These are phyloP conservation scores for Zygoascus sp. DNA, from an alignment of 1,139 yeast species.

Conservation along the genomic window DNA sequence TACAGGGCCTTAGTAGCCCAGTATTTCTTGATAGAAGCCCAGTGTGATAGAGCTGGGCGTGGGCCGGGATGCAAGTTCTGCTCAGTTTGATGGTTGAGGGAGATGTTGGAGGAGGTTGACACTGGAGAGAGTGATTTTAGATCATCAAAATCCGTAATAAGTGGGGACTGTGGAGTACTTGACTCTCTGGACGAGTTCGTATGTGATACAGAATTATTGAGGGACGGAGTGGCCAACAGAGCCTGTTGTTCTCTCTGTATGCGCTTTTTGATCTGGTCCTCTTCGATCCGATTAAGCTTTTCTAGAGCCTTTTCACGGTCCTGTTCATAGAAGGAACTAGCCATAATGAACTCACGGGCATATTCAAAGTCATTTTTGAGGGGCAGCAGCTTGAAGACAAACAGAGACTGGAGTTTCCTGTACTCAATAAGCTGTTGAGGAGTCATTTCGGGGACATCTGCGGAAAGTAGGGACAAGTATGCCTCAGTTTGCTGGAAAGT, in stretches of 20 bases:
- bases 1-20: neutral
- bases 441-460: slow-evolving; percentile 11
- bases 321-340: slow-evolving; percentile 16
- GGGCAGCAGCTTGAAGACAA: slow-evolving; percentile 24
- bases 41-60: neutral
- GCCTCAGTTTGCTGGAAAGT: slow-evolving; percentile 18
- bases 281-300: slow-evolving; percentile 15
- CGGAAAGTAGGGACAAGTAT: slow-evolving; percentile 19
- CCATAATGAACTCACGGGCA: slow-evolving; percentile 23
- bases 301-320: slow-evolving; percentile 14
- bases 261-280: slow-evolving; percentile 3
- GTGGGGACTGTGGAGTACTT: slow-evolving; percentile 1
- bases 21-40: neutral
- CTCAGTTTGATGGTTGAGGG: neutral
- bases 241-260: slow-evolving; percentile 1
- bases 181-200: slow-evolving; percentile 1
- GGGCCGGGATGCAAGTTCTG: neutral
- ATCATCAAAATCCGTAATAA: slow-evolving; percentile 5
- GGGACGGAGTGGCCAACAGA: neutral
- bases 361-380: slow-evolving; percentile 23
- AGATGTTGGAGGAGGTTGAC: slow-evolving; percentile 2
- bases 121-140: slow-evolving; percentile 5
- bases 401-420: slow-evolving; percentile 20
- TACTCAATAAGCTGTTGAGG: slow-evolving; percentile 17
- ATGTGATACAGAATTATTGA: slow-evolving; percentile 2